phyloP scores from a whole-genome alignment of 2,329 filamentous ascomycete genomes.

The Acrocalymma vagum region DNA sequence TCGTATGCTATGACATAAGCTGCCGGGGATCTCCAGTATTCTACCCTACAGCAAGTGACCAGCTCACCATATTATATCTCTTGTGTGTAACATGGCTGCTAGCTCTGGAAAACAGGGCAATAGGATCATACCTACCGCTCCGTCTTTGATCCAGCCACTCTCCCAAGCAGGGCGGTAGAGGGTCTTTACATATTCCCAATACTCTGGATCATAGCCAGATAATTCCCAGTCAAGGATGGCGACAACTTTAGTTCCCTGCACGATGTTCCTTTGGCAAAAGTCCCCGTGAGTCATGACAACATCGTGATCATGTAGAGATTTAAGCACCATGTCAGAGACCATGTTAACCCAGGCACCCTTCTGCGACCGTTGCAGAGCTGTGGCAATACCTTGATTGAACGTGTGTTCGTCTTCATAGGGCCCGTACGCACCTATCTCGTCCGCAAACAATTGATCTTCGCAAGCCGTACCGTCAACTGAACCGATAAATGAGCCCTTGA shows the following conservation, averaged over 20 bases:
- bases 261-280: slow-evolving; percentile 20
- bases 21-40: no score
- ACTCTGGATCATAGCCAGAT: slow-evolving; percentile 10
- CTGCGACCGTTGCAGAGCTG: slow-evolving; percentile 13
- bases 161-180: slow-evolving; percentile 10
- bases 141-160: slow-evolving; percentile 7
- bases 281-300: slow-evolving; percentile 23
- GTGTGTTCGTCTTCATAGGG: slow-evolving; percentile 14
- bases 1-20: no score
- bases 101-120: slow-evolving; percentile 2
- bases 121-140: slow-evolving; percentile 5
- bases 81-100: slow-evolving; percentile 2
- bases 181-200: slow-evolving; percentile 10
- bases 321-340: slow-evolving; percentile 12
- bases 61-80: no score
- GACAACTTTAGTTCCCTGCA: slow-evolving; percentile 9
- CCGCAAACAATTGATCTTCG: slow-evolving; percentile 15
- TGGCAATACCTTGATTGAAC: slow-evolving; percentile 16
- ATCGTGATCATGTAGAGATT: slow-evolving; percentile 9
- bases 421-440: slow-evolving; percentile 18
- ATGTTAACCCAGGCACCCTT: slow-evolving; percentile 9
- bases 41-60: no score
- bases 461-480: slow-evolving; percentile 17
- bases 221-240: slow-evolving; percentile 11
- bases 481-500: slow-evolving; percentile 19